phyloP scores from a whole-genome alignment of 2,329 filamentous ascomycete species.

The Alternaria ventricosa region DNA sequence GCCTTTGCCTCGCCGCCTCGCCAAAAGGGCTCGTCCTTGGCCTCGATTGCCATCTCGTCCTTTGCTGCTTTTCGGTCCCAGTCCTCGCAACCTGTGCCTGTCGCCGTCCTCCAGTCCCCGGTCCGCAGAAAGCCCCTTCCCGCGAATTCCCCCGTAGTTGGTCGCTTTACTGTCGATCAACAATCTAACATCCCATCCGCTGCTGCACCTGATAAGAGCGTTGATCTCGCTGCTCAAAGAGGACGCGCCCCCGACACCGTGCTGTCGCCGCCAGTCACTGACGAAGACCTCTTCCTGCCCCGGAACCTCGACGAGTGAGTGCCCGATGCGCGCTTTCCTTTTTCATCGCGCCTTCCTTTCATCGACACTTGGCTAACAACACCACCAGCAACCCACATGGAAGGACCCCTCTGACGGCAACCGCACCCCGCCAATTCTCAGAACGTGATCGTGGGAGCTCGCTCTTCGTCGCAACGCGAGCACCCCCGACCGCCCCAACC shows the following conservation, averaged over 20 bases:
- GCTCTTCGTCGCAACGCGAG: constrained; percentile 22
- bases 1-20: constrained; percentile 33
- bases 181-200: constrained; percentile 44
- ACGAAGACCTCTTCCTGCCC: constrained; percentile 43
- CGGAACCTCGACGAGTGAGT: constrained; percentile 50
- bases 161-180: constrained; percentile 50
- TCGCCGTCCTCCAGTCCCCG: constrained; percentile 43
- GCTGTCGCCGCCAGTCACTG: constrained; percentile 42
- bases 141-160: constrained; percentile 56
- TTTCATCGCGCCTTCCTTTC: background rate
- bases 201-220: constrained; percentile 23
- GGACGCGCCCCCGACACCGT: constrained; percentile 33
- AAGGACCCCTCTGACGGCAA: constrained; percentile 35
- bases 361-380: constrained; percentile 17
- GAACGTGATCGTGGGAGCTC: constrained; percentile 32
- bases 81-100: constrained; percentile 42
- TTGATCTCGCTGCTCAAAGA: constrained; percentile 31
- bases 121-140: constrained; percentile 64
- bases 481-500: background rate
- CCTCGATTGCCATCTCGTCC: constrained; percentile 51
- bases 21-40: constrained; percentile 45
- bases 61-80: constrained; percentile 54
- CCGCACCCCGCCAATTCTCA: constrained; percentile 28
- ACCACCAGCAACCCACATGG: constrained; percentile 46
- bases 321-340: constrained; percentile 2